Base-by-base conservation (phyloP, 2,329 filamentous ascomycete genomes). In the Sporothrix mexicana region DNA sequence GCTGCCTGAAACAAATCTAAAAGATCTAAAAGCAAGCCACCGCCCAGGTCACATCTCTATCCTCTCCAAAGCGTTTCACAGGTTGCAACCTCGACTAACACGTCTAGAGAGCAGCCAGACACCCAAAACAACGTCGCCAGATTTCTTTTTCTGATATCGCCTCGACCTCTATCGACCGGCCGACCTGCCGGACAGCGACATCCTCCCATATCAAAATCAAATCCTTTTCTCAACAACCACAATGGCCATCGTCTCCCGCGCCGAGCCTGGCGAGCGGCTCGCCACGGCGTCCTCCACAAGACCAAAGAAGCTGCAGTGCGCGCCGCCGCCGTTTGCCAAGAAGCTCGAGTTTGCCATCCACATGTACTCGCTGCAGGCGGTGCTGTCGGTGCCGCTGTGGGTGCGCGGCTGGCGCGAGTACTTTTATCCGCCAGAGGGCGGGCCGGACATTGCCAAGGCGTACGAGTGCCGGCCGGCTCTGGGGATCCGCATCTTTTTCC, bases 401-500 rank as follows among this genome's bases (percentile, higher is more conserved):
- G 70, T 76, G 49, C 75, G 75, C 3, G 74, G 76, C 13, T 79
- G 78, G 79, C 76, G 75, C 49, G 77, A 78, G 47, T 79, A 79
- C 74, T 76, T 78, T 20, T 76, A 77, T 51, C 79, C 79, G 0
- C 75, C 78, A 0, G 71, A 75, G 0, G 75, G 75, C 15, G 74
- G 74, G 1, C 81, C 81, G 1, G 77, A 78, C 49, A 77, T 80
- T 20, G 75, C 81, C 59, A 83, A 82, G 76, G 77, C 75, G 1
- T 83, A 82, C 74, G 77, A 79, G 25, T 78, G 77, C 59, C 78
- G 80, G 6, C 80, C 80, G 3, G 66, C 73, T 13, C 74, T 82
- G 6, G 79, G 80, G 17, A 76, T 82, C 15, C 80, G 80, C 66
- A 79, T 85, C 71, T 85, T 84, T 78, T 81, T 82, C 70, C 84